Evolutionary conservation across 352 stramenopile species (phyloP), one percentile per base, ranked within the genome.

Genomic region (Elongisporangium senticosum): DNA sequence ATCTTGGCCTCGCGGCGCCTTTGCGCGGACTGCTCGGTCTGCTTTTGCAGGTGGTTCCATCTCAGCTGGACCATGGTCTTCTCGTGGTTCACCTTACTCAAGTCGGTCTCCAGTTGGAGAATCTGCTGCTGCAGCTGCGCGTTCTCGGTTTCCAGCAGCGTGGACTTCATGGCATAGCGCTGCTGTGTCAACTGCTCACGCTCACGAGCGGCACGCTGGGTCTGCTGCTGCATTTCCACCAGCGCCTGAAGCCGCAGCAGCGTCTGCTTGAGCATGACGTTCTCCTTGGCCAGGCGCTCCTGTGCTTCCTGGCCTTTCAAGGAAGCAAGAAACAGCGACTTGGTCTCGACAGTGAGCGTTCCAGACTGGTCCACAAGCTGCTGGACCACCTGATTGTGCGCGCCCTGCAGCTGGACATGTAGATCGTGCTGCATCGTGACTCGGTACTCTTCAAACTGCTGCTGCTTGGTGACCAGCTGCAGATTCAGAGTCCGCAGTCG

Each of bases 231-330:
- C 67, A 87, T 84, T 22, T 79, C 69, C 19, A 78, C 71, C 14
- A 90, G 58, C 14, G 83, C 68, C n/a, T 87, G 77, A 7, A 93
- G 61, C 37, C 84, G 87, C 7, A 90, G 56, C 11, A 90, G 56
- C 10, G 80, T 82, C 62, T 87, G 78, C 56, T 89, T 88, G 50
- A 93, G 68, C 17, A 68, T 56, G 10, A 79, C 64, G 49, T 89
- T 93, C 53, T 93, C 83, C 17, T 77, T 68, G n/a, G 79, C 72
- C 7, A 83, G 58, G 22, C 68, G 65, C 13, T 81, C 72, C 20
- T 73, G 50, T 0, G 70, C 69, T 20, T 71, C 67, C 23, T 89
- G 74, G 3, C 65, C 61, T 11, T 71, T 71, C n/a, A 90, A 40
- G 3, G 74, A 68, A 20, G 73, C 73, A 3, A 85, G 61, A 28